Conservation (phyloP, 495 filamentous ascomycete species). For the Daldinia concentrica region DNA sequence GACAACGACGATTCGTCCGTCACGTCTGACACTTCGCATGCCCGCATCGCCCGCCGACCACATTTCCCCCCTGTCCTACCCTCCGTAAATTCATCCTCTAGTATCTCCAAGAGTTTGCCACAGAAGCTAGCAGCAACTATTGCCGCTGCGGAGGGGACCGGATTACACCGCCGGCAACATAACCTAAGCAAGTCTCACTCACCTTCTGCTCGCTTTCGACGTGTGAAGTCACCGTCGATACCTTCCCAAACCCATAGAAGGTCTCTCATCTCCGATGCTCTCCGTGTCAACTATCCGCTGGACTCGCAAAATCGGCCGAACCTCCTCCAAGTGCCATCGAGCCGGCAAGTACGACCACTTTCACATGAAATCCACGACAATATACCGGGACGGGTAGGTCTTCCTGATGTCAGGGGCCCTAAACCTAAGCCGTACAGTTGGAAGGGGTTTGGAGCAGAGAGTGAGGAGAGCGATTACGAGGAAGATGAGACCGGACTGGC, state of each 20-base stretch:
- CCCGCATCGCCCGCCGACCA: conserved; percentile 36
- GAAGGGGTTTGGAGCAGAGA: conserved; percentile 19
- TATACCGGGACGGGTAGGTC: conserved; percentile 2
- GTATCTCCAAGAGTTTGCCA: conserved; percentile 42
- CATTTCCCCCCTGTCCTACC: conserved; percentile 40
- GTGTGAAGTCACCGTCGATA: conserved; percentile 37
- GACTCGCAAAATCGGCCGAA: conserved; percentile 14
- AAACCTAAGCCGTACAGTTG: conserved; percentile 8
- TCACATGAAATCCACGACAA: conserved; percentile 21
- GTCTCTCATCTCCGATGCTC: conserved; percentile 37
- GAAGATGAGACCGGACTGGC: conserved; percentile 19
- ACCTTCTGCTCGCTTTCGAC: conserved; percentile 32
- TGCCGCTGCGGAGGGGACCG: conserved; percentile 28
- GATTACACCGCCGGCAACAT: conserved; percentile 14
- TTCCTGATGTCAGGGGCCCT: background rate
- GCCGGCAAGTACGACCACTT: conserved; percentile 10
- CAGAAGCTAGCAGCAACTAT: conserved; percentile 40
- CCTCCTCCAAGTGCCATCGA: conserved; percentile 10
- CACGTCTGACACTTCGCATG: conserved; percentile 42
- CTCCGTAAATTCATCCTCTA: conserved; percentile 33
- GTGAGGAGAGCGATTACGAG: conserved; percentile 23
- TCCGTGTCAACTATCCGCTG: conserved; percentile 17
- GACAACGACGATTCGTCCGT: conserved; percentile 34
- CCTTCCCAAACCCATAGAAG: conserved; percentile 18
- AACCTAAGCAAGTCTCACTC: conserved; percentile 36